phyloP scores from a whole-genome alignment of 83 land plant species.

The Isoetes engelmannii region DNA sequence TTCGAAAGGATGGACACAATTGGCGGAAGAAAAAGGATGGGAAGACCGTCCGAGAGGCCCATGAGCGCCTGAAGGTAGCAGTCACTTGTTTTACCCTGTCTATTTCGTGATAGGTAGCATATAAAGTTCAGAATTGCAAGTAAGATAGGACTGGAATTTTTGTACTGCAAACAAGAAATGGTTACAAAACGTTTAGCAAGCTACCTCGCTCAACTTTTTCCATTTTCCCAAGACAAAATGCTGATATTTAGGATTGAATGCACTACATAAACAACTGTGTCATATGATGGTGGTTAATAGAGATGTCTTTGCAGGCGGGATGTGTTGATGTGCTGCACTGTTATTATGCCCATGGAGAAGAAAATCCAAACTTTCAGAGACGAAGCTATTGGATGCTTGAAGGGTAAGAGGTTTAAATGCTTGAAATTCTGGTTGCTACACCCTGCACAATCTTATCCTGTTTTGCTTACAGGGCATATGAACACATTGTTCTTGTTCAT shows the following conservation, averaged over 20 bases:
- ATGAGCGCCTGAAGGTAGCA: conserved; percentile 86
- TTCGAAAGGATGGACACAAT: conserved; percentile 87
- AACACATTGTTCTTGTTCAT: conserved; percentile 68
- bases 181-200: too few relatives aligned
- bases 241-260: neutral
- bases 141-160: too few relatives aligned
- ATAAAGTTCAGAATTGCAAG: too few relatives aligned
- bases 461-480: conserved; percentile 42
- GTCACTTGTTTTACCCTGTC: neutral
- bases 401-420: conserved; percentile 35
- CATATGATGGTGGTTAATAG: neutral
- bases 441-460: neutral
- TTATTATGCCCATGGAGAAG: conserved; percentile 98
- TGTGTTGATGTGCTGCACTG: conserved; percentile 82
- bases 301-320: conserved; percentile 46
- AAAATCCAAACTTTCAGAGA: conserved; percentile 76
- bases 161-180: too few relatives aligned
- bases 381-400: conserved; percentile 93
- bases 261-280: neutral
- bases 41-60: conserved; percentile 85
- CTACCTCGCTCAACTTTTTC: neutral
- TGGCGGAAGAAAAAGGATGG: conserved; percentile 96
- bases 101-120: neutral
- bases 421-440: neutral
- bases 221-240: neutral